Evolutionary conservation across 345 rosid species (phyloP).

Genomic region (Raphanus raphanistrum): DNA sequence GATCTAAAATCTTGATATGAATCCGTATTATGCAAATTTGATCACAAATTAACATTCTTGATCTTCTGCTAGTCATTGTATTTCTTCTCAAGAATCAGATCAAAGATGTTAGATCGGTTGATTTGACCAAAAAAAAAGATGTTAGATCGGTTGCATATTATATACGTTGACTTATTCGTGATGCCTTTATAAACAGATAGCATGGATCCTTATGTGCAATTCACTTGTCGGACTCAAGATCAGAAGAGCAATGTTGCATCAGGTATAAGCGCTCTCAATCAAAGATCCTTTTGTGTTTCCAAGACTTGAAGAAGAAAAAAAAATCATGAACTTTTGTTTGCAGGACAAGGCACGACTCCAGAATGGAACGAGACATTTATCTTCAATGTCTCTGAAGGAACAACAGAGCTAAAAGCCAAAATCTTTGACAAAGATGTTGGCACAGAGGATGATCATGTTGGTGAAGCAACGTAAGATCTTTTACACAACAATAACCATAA

Average conservation of each 20-base stretch:
- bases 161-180: neutral
- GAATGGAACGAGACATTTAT: constrained; percentile 84
- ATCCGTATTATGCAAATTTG: neutral
- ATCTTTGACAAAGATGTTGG: constrained; percentile 68
- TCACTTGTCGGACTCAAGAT: constrained; percentile 74
- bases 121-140: too few species aligned
- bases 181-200: constrained; percentile 41
- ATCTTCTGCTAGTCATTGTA: neutral
- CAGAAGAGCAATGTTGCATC: constrained; percentile 67
- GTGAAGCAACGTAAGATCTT: constrained; percentile 65
- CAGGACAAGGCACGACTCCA: constrained; percentile 64
- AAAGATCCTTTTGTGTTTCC: constrained; percentile 20
- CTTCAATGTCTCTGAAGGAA: constrained; percentile 57
- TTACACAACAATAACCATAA: neutral
- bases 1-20: neutral
- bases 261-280: constrained; percentile 43
- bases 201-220: constrained; percentile 70
- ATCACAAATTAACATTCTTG: constrained; percentile 5
- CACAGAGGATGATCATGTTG: constrained; percentile 60
- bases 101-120: neutral
- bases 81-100: neutral
- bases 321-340: neutral
- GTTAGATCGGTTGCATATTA: neutral
- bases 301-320: neutral
- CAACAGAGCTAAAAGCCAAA: constrained; percentile 51